Conservation (phyloP, 2,329 filamentous ascomycete species). For the Colletotrichum sp. region DNA sequence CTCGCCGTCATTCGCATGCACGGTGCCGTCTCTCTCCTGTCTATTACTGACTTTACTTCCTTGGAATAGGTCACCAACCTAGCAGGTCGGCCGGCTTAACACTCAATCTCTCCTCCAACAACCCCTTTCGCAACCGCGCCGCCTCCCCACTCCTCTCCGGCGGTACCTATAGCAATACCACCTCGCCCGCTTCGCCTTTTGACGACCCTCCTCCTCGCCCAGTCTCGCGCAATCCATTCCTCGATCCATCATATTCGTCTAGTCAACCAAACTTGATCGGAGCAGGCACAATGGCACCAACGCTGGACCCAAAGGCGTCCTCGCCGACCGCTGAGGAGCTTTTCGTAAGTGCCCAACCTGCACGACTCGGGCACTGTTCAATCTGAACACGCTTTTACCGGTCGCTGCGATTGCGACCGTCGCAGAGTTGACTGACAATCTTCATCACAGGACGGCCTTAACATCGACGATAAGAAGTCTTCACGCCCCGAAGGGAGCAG, state of each 20-base stretch:
- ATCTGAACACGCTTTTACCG: background rate
- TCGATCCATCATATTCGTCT: slow-evolving; percentile 57
- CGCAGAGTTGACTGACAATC: background rate
- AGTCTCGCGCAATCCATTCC: slow-evolving; percentile 77
- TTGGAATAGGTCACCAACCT: slow-evolving; percentile 40
- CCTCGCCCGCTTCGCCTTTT: slow-evolving; percentile 60
- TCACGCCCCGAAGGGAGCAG: slow-evolving; percentile 30
- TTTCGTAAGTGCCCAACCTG: slow-evolving; percentile 66
- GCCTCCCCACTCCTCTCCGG: slow-evolving; percentile 55
- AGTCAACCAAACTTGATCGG: slow-evolving; percentile 37
- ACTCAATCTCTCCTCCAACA: slow-evolving; percentile 79
- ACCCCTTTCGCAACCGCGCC: slow-evolving; percentile 79
- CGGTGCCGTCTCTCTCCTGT: slow-evolving; percentile 31
- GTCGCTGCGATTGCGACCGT: background rate
- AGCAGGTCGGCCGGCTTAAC: slow-evolving; percentile 56
- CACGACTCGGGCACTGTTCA: background rate
- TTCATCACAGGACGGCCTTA: slow-evolving; percentile 66
- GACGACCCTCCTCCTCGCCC: slow-evolving; percentile 65
- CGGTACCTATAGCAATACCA: slow-evolving; percentile 34
- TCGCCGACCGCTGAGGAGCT: slow-evolving; percentile 70
- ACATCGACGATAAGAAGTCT: slow-evolving; percentile 63
- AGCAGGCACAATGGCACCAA: slow-evolving; percentile 54
- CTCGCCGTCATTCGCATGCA: slow-evolving; percentile 48
- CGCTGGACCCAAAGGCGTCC: slow-evolving; percentile 49
- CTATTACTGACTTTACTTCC: slow-evolving; percentile 20